phyloP scores from a whole-genome alignment of 129 eudicot genomes.

The Flaveria bidentis region DNA sequence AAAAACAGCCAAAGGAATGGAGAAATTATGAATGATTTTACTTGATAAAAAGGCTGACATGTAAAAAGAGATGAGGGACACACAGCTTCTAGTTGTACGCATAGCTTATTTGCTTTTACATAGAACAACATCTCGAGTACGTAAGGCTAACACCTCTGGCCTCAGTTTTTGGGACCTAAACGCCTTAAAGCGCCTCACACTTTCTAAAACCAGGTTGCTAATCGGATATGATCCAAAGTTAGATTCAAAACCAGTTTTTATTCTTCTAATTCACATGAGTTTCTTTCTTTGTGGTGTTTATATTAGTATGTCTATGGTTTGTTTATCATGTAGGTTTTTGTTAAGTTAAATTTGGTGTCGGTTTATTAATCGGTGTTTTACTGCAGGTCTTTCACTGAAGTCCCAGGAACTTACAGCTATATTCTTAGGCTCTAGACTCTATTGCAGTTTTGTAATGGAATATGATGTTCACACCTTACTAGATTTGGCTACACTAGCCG shows the following conservation, averaged over 20 bases:
- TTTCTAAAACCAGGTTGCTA: neutral
- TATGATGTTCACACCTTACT: constrained; percentile 10
- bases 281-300: neutral
- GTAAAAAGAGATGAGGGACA: neutral
- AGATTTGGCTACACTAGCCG: neutral
- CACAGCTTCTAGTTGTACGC: no score
- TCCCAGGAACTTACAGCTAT: constrained; percentile 9
- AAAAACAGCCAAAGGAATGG: neutral
- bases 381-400: constrained; percentile 10
- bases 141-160: neutral
- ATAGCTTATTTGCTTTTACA: neutral
- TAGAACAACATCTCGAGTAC: neutral
- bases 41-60: neutral
- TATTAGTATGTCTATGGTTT: neutral
- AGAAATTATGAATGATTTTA: neutral
- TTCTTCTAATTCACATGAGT: neutral
- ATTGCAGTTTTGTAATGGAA: constrained; percentile 10
- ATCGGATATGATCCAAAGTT: neutral
- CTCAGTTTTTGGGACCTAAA: neutral
- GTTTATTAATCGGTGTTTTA: neutral
- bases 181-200: neutral
- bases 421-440: constrained; percentile 9
- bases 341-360: neutral
- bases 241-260: neutral
- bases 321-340: neutral